phyloP scores from a whole-genome alignment of 345 rosid genomes.

The Moringa oleifera region DNA sequence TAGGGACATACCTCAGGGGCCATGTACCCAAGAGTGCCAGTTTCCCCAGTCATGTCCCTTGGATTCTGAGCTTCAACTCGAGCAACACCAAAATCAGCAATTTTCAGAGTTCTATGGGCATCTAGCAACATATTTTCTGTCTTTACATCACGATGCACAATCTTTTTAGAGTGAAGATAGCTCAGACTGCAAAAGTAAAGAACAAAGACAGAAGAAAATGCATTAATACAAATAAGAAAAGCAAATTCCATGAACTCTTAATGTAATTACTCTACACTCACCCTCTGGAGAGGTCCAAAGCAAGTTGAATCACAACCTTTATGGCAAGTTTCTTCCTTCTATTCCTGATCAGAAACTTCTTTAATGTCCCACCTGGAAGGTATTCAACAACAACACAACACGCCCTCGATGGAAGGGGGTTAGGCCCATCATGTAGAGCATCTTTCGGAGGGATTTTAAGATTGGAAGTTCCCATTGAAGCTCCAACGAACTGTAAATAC shows the following conservation, averaged over 20 bases:
- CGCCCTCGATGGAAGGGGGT: constrained; percentile 56
- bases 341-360: constrained; percentile 62
- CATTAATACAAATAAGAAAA: background rate
- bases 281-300: constrained; percentile 86
- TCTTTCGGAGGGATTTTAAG: constrained; percentile 47
- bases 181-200: constrained; percentile 43
- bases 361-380: constrained; percentile 67
- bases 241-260: background rate
- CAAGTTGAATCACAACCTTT: constrained; percentile 61
- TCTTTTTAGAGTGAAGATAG: constrained; percentile 72
- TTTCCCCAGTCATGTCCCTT: constrained; percentile 86
- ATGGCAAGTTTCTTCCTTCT: constrained; percentile 54
- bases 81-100: constrained; percentile 86
- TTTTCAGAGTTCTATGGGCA: constrained; percentile 52
- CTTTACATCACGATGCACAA: constrained; percentile 80
- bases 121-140: constrained; percentile 78
- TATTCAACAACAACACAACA: constrained; percentile 86
- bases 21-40: constrained; percentile 87
- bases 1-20: constrained; percentile 62
- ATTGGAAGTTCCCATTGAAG: constrained; percentile 85
- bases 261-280: constrained; percentile 10
- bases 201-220: background rate
- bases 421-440: constrained; percentile 31
- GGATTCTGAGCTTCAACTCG: constrained; percentile 90
- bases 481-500: constrained; percentile 60